phyloP scores from a whole-genome alignment of 495 filamentous ascomycete genomes.

The Polyplosphaeria fusca region DNA sequence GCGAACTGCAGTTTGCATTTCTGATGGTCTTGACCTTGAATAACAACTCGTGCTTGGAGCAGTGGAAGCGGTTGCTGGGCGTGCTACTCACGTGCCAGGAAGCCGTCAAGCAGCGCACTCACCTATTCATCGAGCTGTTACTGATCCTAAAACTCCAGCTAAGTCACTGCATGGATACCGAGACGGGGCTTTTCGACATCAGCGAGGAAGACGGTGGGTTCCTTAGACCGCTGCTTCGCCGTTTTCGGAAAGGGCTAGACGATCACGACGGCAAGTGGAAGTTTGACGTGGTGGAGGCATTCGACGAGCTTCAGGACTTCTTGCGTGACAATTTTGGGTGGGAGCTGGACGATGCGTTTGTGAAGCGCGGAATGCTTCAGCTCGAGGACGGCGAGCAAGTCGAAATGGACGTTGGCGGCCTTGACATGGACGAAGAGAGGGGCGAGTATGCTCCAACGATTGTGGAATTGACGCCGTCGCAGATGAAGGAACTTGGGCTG shows the following conservation, averaged over 20 bases:
- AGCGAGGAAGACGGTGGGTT: constrained; percentile 54
- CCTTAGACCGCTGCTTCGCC: constrained; percentile 52
- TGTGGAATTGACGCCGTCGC: constrained; percentile 58
- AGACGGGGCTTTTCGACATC: constrained; percentile 56
- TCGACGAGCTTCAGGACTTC: constrained; percentile 56
- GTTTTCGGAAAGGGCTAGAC: constrained; percentile 46
- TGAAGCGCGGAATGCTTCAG: constrained; percentile 63
- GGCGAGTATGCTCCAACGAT: constrained; percentile 85
- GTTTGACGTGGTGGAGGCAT: constrained; percentile 47
- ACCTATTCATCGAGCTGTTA: constrained; percentile 60
- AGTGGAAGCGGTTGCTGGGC: constrained; percentile 76
- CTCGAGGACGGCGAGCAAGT: constrained; percentile 77
- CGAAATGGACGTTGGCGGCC: constrained; percentile 69
- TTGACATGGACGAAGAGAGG: constrained; percentile 77
- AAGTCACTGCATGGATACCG: constrained; percentile 65
- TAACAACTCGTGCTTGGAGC: constrained; percentile 81
- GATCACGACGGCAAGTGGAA: constrained; percentile 34
- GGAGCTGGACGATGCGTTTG: constrained; percentile 57
- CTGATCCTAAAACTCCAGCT: constrained; percentile 67
- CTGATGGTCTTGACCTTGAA: constrained; percentile 75
- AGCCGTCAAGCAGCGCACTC: constrained; percentile 55
- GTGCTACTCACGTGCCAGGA: constrained; percentile 66
- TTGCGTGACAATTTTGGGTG: constrained; percentile 60
- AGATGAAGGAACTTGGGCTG: constrained; percentile 31
- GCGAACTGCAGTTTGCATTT: constrained; percentile 84